Base-by-base conservation (phyloP, 2,329 filamentous ascomycete species). In the Onygena corvina region DNA sequence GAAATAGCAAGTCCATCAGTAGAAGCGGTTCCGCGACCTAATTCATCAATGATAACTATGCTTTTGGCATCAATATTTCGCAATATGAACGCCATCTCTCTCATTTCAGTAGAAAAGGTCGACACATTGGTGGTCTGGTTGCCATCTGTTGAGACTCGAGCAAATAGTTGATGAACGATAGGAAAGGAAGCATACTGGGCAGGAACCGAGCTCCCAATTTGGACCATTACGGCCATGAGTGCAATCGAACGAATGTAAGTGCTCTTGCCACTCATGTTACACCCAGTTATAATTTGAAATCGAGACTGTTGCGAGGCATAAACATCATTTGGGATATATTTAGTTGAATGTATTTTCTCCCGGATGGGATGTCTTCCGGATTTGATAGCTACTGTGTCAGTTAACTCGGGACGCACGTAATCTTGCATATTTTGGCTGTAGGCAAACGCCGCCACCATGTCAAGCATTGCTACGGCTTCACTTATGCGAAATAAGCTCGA, bases 181-280 rank as follows among this genome's bases (percentile, higher is more conserved):
- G 88, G 79, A 54, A 96, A 84, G 0, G 81, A 80, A 0, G 88
- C 92, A 59, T 86, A 92, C 25, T 81, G 73, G 0, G 88, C 90
- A 0, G 92, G 92, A 1, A 96, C 83, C 62, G 93, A 96, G 58
- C 80, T 85, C 2, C 89, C 90, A 47, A 95, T 81, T 59, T 98
- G 92, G 0, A 87, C 87, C 88, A 98, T 95, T 51, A 98, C 80
- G 38, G 84, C 80, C 60, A 93, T 79, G 27, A 98, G 70, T 0
- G 90, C 86, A 20, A 94, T 73, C 1, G 84, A 83, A 46, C 87
- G 80, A 54, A 96, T 94, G 60, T 95, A 96, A 0, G 89, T 98
- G 55, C 85, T 94, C 64, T 96, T 98, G 0, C 89, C 92, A 58
- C 87, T 94, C 92, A 98, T 98, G 59, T 98, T 98, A 63, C 86